These are phyloP conservation scores for Entomortierella parvispora DNA, from an alignment of 192 early-diverging fungal species.

Conservation along the genomic window DNA sequence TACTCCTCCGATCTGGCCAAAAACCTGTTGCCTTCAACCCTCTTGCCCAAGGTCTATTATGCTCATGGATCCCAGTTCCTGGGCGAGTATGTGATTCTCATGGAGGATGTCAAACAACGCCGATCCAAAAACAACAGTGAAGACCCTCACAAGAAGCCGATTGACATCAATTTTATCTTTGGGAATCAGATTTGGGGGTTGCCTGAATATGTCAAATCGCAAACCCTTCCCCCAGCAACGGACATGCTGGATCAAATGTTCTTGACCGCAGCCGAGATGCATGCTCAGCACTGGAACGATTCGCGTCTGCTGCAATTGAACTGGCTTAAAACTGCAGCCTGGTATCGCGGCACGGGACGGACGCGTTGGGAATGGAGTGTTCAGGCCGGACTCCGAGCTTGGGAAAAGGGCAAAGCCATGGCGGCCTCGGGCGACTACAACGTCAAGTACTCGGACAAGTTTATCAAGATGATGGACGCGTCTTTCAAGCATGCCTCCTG, in stretches of 20 bases:
- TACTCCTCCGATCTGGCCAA: conserved; percentile 33
- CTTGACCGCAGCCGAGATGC: conserved; percentile 21
- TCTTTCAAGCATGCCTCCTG: conserved; percentile 27
- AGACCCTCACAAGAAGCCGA: neutral
- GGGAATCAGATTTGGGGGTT: conserved; percentile 42
- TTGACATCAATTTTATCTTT: conserved; percentile 43
- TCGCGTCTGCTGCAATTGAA: neutral
- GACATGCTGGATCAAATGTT: conserved; percentile 33
- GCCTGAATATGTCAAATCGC: conserved; percentile 9
- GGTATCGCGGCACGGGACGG: conserved; percentile 19
- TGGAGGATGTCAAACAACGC: conserved; percentile 41
- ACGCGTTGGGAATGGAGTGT: conserved; percentile 27
- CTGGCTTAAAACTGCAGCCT: conserved; percentile 27
- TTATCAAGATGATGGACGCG: conserved; percentile 30
- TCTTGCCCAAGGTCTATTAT: conserved; percentile 32
- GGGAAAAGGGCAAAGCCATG: conserved; percentile 19
- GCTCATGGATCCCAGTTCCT: conserved; percentile 19
- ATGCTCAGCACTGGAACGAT: conserved; percentile 45
- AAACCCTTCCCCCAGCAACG: neutral
- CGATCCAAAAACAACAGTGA: neutral
- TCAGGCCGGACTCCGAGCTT: conserved; percentile 6
- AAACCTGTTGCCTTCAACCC: conserved; percentile 2
- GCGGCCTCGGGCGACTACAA: conserved; percentile 9
- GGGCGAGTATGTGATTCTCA: conserved; percentile 38
- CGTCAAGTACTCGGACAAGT: conserved; percentile 36